These are phyloP conservation scores for Diaporthe aspalathi DNA, from an alignment of 2,329 filamentous ascomycete species.

Conservation along the genomic window DNA sequence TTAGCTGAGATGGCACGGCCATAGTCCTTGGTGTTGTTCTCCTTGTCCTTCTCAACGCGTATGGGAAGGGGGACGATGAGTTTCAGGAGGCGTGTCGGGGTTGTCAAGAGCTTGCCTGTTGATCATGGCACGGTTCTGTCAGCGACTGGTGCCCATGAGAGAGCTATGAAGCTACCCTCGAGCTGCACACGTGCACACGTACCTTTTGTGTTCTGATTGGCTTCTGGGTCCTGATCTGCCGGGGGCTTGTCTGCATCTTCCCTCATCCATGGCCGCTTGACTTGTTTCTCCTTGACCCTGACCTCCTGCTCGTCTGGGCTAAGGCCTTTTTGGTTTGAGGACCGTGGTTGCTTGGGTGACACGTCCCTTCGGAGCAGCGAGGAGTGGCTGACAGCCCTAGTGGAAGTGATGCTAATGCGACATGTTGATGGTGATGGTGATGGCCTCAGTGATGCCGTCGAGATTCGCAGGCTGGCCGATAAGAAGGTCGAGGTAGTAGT, in stretches of 20 bases:
- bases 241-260: constrained; percentile 63
- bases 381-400: constrained; percentile 20
- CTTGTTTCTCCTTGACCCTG: constrained; percentile 64
- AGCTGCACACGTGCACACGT: neutral
- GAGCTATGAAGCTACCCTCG: neutral
- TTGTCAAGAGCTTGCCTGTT: constrained; percentile 80
- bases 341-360: constrained; percentile 45
- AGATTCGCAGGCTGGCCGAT: neutral
- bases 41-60: constrained; percentile 53
- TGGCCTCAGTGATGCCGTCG: neutral
- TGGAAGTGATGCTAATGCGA: neutral
- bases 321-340: constrained; percentile 48
- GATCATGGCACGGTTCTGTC: neutral
- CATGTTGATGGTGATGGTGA: neutral
- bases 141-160: constrained; percentile 19
- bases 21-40: constrained; percentile 46
- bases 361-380: constrained; percentile 30
- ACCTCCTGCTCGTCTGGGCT: constrained; percentile 53
- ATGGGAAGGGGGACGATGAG: constrained; percentile 78
- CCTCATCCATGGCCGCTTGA: constrained; percentile 74
- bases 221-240: constrained; percentile 44
- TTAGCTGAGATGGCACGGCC: constrained; percentile 51
- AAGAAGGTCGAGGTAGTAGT: neutral
- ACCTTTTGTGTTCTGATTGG: constrained; percentile 49
- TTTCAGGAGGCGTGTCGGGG: constrained; percentile 83